phyloP scores from a whole-genome alignment of 2,329 filamentous ascomycete genomes.

The Hawksworthiomyces lignivorus region DNA sequence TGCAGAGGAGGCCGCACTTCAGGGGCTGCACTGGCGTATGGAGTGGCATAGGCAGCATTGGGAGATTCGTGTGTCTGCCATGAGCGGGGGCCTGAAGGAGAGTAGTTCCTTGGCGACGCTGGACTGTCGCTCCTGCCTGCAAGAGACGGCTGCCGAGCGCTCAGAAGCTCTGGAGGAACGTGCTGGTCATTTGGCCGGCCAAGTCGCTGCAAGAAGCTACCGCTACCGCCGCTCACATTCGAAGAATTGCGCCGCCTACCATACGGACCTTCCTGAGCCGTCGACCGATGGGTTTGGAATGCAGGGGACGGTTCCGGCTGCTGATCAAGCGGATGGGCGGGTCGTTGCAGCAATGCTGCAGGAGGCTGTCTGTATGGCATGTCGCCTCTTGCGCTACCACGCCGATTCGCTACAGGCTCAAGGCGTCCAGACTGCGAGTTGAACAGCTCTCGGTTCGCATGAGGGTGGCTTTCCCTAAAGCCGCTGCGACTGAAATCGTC shows the following conservation, averaged over 20 bases:
- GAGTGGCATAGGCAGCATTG: constrained; percentile 8
- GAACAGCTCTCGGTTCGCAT: constrained; percentile 68
- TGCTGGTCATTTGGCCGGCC: constrained; percentile 36
- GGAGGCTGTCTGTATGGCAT: constrained; percentile 57
- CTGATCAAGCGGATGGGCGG: constrained; percentile 50
- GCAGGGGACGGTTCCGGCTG: constrained; percentile 72
- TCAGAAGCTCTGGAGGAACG: constrained; percentile 34
- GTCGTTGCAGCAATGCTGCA: constrained; percentile 65
- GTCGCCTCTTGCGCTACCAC: constrained; percentile 62
- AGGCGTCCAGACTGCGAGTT: constrained; percentile 95
- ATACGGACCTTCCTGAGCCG: constrained; percentile 59
- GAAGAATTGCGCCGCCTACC: constrained; percentile 78
- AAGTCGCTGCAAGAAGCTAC: constrained; percentile 54
- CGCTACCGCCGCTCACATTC: constrained; percentile 82
- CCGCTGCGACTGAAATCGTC: constrained; percentile 85
- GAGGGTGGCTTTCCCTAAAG: constrained; percentile 63
- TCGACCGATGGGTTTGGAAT: constrained; percentile 71
- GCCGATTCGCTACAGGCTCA: constrained; percentile 76
- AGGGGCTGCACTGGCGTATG: not conserved
- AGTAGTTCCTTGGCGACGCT: constrained; percentile 37
- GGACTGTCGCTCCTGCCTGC: constrained; percentile 44
- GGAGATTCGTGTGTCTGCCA: constrained; percentile 41
- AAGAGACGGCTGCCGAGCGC: constrained; percentile 40
- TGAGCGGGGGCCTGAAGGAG: constrained; percentile 27
- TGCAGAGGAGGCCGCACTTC: too few species aligned